Conservation (phyloP, 345 rosid genomes). For the Eucalyptus dawsonii region DNA sequence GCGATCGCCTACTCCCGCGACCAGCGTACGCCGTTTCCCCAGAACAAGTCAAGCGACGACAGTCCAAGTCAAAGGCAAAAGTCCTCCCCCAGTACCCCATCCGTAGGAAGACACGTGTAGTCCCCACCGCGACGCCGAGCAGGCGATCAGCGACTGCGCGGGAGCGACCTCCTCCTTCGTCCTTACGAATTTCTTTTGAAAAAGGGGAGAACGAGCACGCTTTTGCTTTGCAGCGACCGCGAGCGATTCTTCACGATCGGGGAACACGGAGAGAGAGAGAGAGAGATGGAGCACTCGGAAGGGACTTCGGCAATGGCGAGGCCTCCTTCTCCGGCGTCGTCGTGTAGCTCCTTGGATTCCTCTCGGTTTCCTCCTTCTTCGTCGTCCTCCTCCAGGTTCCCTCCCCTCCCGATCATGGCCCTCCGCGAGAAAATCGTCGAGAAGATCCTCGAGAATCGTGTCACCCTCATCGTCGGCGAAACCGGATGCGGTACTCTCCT, state of each 20-base stretch:
- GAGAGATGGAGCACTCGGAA: background rate
- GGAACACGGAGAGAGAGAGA: background rate
- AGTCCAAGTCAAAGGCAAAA: background rate
- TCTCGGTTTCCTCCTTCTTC: conserved; percentile 24
- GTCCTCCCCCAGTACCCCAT: background rate
- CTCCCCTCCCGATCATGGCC: conserved; percentile 59
- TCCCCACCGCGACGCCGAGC: background rate
- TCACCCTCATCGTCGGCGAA: conserved; percentile 90
- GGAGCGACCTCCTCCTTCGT: background rate
- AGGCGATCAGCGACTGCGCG: background rate
- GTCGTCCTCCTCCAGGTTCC: conserved; percentile 20
- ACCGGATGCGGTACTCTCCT: conserved; percentile 71
- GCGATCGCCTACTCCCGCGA: background rate
- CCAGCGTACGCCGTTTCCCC: background rate
- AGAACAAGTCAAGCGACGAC: background rate
- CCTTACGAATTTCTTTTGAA: background rate
- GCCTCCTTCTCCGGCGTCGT: conserved; percentile 31
- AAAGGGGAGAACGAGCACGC: background rate
- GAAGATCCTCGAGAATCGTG: conserved; percentile 77
- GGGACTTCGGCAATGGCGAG: conserved; percentile 14
- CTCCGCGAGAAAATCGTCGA: conserved; percentile 55
- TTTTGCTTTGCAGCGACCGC: background rate
- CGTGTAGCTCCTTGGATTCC: conserved; percentile 6
- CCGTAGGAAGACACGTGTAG: background rate
- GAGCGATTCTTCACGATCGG: background rate